Percentiles rank a stretch among this genome's conserved stretches.
These are phyloP conservation scores for Ganoderma sinense DNA, from an alignment of 1,284 basidiomycete genomes.

Conservation along the genomic window DNA sequence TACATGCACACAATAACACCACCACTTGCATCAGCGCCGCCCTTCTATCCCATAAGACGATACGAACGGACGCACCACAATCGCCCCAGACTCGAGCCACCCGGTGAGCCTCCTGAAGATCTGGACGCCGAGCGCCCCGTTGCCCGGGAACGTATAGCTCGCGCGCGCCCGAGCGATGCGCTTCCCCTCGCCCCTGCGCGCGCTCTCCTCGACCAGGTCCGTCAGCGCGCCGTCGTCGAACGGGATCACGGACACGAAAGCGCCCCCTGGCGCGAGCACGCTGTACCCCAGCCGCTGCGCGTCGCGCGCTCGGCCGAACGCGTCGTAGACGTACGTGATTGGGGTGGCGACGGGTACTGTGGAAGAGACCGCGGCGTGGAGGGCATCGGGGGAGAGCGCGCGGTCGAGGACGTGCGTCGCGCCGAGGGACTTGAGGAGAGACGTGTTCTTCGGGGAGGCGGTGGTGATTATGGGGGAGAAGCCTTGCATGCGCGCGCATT, in stretches of 20 bases:
- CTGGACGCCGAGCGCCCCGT: conserved; percentile 5
- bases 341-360: conserved; percentile 2
- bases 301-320: conserved; percentile 21
- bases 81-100: conserved; percentile 19
- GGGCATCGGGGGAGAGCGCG: not conserved
- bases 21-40: not conserved
- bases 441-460: conserved; percentile 50
- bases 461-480: conserved; percentile 57
- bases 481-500: conserved; percentile 53
- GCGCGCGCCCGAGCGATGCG: conserved; percentile 3
- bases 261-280: conserved; percentile 34
- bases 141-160: conserved; percentile 2
- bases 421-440: conserved; percentile 44
- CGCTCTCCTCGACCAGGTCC: conserved; percentile 4
- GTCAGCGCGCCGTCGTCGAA: not conserved
- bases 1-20: conserved; percentile 14
- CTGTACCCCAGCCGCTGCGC: conserved; percentile 33
- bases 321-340: conserved; percentile 35
- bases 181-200: conserved; percentile 21
- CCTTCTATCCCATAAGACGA: too few species aligned
- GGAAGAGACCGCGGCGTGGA: not conserved
- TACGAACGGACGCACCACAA: conserved; percentile 16
- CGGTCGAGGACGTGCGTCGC: conserved; percentile 36
- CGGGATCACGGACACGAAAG: conserved; percentile 13
- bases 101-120: conserved; percentile 10